These are phyloP conservation scores for Leishmania major DNA, from an alignment of 208 protist species.

Conservation along the genomic window DNA sequence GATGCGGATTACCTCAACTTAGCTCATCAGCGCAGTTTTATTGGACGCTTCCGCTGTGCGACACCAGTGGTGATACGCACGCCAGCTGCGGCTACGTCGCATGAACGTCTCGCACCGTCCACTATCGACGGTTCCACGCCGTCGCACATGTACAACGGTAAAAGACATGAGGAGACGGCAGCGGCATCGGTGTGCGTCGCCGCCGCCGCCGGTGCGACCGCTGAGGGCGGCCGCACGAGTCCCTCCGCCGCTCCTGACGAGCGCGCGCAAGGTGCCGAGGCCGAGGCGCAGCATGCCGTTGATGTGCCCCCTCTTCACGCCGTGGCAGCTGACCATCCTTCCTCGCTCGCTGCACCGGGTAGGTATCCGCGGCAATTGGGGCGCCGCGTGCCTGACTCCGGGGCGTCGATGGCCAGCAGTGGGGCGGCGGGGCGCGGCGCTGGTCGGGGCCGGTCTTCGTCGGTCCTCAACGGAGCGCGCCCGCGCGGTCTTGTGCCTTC, in stretches of 20 bases:
- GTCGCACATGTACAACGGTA: neutral
- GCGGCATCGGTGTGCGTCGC: neutral
- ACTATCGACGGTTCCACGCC: neutral
- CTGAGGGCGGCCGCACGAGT: neutral
- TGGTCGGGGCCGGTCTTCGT: neutral
- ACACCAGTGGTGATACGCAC: constrained; percentile 42
- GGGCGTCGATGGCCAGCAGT: neutral
- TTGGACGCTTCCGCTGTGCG: constrained; percentile 45
- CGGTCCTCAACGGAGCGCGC: neutral
- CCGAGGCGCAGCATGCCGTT: neutral
- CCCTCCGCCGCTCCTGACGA: neutral
- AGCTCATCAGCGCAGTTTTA: constrained; percentile 25
- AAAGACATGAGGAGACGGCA: neutral
- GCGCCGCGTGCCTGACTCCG: neutral
- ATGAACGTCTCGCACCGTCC: neutral
- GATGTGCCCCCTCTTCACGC: neutral
- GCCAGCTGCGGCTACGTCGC: constrained; percentile 11
- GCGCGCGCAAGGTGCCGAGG: neutral
- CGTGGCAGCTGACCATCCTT: neutral
- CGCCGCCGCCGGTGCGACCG: neutral
- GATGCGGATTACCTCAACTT: constrained; percentile 32
- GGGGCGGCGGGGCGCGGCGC: neutral
- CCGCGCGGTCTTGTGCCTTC: neutral
- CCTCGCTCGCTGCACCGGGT: neutral
- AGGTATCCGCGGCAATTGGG: neutral